Evolutionary conservation across 306 rosid species (phyloP).

Genomic region (Calophaca sinica): DNA sequence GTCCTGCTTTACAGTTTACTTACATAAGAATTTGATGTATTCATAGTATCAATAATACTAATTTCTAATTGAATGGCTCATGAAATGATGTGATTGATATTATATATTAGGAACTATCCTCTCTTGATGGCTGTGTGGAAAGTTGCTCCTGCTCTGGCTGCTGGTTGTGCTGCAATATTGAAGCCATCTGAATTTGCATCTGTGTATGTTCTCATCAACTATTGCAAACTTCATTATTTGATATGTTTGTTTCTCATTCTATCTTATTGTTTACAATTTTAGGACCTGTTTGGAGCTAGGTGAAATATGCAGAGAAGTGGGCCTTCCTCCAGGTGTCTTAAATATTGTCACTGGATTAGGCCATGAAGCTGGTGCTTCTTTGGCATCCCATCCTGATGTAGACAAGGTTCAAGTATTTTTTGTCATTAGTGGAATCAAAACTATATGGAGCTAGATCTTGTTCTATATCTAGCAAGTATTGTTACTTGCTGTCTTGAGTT

Average conservation of each 20-base stretch:
- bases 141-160: slow-evolving; percentile 96
- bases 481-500: slow-evolving; percentile 38
- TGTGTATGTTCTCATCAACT: slow-evolving; percentile 64
- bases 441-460: slow-evolving; percentile 10
- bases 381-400: slow-evolving; percentile 88
- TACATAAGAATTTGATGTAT: neutral
- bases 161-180: slow-evolving; percentile 95
- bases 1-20: too few relatives aligned
- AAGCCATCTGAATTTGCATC: slow-evolving; percentile 98
- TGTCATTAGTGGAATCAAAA: slow-evolving; percentile 22
- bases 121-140: slow-evolving; percentile 92
- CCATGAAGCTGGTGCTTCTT: slow-evolving; percentile 96
- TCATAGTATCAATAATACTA: neutral
- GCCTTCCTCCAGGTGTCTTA: slow-evolving; percentile 85
- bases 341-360: slow-evolving; percentile 92
- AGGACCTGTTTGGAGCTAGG: slow-evolving; percentile 95
- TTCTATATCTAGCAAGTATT: slow-evolving; percentile 15
- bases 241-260: slow-evolving; percentile 25
- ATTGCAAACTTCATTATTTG: slow-evolving; percentile 21
- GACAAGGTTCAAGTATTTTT: slow-evolving; percentile 73
- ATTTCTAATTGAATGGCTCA: neutral
- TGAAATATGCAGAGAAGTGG: slow-evolving; percentile 75
- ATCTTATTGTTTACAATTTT: slow-evolving; percentile 41
- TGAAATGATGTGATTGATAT: slow-evolving; percentile 30
- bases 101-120: slow-evolving; percentile 80